Percentiles rank a stretch among this genome's conserved stretches.
Conservation (phyloP, 2,329 filamentous ascomycete species). For the Aspergillus sp. region DNA sequence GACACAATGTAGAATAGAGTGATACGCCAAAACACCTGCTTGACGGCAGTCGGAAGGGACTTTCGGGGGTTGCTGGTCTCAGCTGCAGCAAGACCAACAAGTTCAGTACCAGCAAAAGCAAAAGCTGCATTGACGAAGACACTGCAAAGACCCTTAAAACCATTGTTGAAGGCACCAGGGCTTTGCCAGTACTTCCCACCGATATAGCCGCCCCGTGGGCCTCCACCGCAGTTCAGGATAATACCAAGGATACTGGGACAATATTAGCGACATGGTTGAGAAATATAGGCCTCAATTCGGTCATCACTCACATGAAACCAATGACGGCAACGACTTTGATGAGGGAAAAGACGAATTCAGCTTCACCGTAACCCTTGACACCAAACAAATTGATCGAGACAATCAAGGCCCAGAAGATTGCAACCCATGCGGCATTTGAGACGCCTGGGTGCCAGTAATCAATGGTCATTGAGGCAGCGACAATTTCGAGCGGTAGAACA, state of each 20-base stretch:
- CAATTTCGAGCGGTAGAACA: slow-evolving; percentile 77
- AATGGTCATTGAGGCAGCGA: slow-evolving; percentile 79
- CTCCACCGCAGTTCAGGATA: slow-evolving; percentile 78
- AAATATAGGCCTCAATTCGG: background rate
- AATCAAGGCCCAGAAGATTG: slow-evolving; percentile 73
- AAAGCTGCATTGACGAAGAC: slow-evolving; percentile 63
- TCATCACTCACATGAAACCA: slow-evolving; percentile 68
- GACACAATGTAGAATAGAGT: slow-evolving; percentile 84
- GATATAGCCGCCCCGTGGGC: slow-evolving; percentile 68
- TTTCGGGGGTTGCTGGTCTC: slow-evolving; percentile 58
- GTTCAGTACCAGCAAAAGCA: slow-evolving; percentile 58
- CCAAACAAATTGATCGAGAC: slow-evolving; percentile 82
- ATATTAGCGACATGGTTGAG: too few species aligned
- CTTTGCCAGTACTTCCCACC: slow-evolving; percentile 71
- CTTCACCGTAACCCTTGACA: slow-evolving; percentile 83
- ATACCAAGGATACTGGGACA: slow-evolving; percentile 68
- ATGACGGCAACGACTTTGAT: slow-evolving; percentile 83
- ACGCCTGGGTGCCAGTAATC: slow-evolving; percentile 68
- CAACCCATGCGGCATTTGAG: slow-evolving; percentile 71
- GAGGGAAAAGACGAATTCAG: slow-evolving; percentile 81
- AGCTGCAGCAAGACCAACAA: slow-evolving; percentile 57
- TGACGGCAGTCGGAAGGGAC: slow-evolving; percentile 78
- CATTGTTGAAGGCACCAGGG: slow-evolving; percentile 71
- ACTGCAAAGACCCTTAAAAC: slow-evolving; percentile 60
- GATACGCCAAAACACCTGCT: slow-evolving; percentile 95